Percentiles rank a stretch among this genome's conserved stretches.
These are phyloP conservation scores for Clavariopsis aquatica DNA, from an alignment of 495 filamentous ascomycete species.

Conservation along the genomic window DNA sequence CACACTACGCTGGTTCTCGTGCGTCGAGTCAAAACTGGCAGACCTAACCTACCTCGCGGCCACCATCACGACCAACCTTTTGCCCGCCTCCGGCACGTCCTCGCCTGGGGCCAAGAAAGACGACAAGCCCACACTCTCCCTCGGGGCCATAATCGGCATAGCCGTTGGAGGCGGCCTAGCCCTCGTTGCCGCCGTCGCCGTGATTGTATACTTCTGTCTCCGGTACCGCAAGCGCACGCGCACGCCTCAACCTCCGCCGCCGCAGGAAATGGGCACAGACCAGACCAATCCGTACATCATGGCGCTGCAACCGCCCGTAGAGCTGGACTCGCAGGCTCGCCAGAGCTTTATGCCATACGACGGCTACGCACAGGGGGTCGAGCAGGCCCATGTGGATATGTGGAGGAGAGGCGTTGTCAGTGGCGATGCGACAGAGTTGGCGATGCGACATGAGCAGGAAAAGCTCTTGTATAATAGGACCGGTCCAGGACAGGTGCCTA, in stretches of 20 bases:
- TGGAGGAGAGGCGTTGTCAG: constrained; percentile 6
- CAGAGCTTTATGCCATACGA: constrained; percentile 10
- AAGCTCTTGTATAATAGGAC: neutral
- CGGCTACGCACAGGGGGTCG: neutral
- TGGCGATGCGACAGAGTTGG: constrained; percentile 5
- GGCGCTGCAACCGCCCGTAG: neutral
- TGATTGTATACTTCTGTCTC: constrained; percentile 14
- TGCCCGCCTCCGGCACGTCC: no score
- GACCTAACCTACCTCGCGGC: constrained; percentile 25
- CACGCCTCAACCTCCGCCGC: neutral
- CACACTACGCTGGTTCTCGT: constrained; percentile 30
- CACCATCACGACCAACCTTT: constrained; percentile 15
- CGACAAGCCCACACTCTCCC: constrained; percentile 1
- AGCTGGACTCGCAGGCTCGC: constrained; percentile 8
- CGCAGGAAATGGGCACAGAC: neutral
- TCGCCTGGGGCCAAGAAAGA: no score
- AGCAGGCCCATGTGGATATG: constrained; percentile 4
- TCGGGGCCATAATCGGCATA: constrained; percentile 22
- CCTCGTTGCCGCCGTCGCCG: constrained; percentile 2
- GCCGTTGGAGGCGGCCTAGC: constrained; percentile 10
- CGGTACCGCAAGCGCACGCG: neutral
- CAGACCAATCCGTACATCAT: neutral
- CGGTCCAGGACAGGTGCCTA: neutral
- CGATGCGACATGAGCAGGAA: constrained; percentile 1
- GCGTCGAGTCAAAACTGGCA: constrained; percentile 11